Conservation (phyloP, 148 eudicot genomes). For the Polygonum aviculare region DNA sequence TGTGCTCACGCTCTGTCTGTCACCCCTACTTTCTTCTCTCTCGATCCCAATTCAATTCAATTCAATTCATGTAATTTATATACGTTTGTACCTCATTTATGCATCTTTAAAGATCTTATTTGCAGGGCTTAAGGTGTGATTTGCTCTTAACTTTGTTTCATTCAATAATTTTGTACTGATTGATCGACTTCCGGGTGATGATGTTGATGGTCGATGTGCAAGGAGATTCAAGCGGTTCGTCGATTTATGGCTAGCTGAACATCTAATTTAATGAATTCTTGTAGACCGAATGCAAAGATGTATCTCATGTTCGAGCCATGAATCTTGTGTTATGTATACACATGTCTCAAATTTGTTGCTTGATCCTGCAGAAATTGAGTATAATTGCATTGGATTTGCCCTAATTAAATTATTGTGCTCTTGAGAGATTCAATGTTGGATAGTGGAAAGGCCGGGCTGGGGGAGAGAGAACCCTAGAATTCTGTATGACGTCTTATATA, state of each 20-base stretch:
- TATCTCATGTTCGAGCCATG: not conserved
- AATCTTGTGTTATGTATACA: not conserved
- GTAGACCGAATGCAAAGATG: too few species aligned
- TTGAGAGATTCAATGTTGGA: not conserved
- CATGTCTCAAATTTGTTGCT: not conserved
- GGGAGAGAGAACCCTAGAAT: not conserved
- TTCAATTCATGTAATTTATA: not conserved
- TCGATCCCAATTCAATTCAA: conserved; percentile 1
- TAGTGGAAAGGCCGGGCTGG: too few species aligned
- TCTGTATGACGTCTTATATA: not conserved
- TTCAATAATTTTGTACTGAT: too few species aligned
- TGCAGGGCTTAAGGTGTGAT: too few species aligned
- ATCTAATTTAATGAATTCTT: too few species aligned
- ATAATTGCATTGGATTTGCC: not conserved
- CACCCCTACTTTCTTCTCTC: conserved; percentile 25
- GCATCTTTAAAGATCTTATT: too few species aligned
- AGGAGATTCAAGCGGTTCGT: not conserved
- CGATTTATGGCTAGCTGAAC: too few species aligned
- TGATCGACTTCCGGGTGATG: not conserved
- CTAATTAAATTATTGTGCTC: not conserved
- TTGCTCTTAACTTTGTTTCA: too few species aligned
- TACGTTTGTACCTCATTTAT: too few species aligned
- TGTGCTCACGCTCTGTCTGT: conserved; percentile 46
- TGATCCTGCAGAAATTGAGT: not conserved
- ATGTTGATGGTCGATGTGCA: too few species aligned